Evolutionary conservation across 2,329 filamentous ascomycete genomes (phyloP).

Genomic region (Chrysosporium queenslandicum): DNA sequence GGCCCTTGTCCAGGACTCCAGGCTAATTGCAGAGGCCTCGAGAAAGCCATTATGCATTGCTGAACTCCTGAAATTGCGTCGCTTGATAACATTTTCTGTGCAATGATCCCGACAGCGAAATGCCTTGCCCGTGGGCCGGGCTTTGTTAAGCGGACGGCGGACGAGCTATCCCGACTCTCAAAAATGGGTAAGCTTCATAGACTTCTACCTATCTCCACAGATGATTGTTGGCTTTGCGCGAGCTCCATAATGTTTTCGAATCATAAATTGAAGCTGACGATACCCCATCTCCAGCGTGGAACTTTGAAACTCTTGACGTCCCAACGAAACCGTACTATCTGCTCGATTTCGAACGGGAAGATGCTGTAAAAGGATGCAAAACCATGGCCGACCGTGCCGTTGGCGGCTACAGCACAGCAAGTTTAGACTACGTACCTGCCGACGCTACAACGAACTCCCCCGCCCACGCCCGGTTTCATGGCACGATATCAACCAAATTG

Average conservation of each 20-base stretch:
- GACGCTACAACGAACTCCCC: conserved; percentile 37
- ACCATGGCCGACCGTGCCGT: conserved; percentile 79
- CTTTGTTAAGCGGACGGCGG: conserved; percentile 49
- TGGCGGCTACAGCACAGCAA: conserved; percentile 69
- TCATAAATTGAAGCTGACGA: neutral
- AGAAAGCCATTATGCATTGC: neutral
- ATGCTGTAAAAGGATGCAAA: conserved; percentile 43
- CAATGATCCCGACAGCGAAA: conserved; percentile 33
- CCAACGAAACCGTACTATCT: conserved; percentile 33
- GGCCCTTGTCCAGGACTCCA: too few species aligned
- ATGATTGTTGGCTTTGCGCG: neutral
- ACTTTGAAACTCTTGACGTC: conserved; percentile 30
- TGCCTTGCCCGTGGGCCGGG: conserved; percentile 36
- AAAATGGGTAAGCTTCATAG: conserved; percentile 38
- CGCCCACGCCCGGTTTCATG: conserved; percentile 71
- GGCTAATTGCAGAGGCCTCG: too few species aligned
- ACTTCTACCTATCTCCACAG: neutral
- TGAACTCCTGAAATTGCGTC: neutral
- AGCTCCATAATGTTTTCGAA: neutral
- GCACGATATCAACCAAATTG: conserved; percentile 75
- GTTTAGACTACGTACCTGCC: conserved; percentile 56
- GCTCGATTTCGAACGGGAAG: conserved; percentile 35
- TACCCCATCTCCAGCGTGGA: conserved; percentile 28
- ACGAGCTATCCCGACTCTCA: conserved; percentile 49
- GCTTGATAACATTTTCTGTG: neutral